Percentiles rank a stretch among this genome's conserved stretches.
Evolutionary conservation across 352 stramenopile species (phyloP).

Genomic region (Phytopythium montanum): DNA sequence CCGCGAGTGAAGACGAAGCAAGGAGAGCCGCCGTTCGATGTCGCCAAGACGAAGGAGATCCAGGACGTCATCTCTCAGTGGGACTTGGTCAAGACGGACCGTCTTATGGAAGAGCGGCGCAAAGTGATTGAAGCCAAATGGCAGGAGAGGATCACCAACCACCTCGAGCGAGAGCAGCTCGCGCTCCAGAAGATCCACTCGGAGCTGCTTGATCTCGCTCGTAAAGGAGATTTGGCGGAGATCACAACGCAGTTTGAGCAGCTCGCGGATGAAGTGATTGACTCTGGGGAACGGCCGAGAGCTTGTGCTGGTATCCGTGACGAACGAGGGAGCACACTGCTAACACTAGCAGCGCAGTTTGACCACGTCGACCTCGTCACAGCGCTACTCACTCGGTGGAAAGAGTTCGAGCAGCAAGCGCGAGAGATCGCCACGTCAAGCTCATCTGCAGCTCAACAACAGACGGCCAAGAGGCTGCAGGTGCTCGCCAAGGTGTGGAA

Average conservation of each 20-base stretch:
- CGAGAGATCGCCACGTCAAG: conserved; percentile 19
- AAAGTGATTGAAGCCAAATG: conserved; percentile 75
- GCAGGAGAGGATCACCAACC: conserved; percentile 81
- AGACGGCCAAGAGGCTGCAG: conserved; percentile 20
- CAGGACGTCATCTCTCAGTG: conserved; percentile 57
- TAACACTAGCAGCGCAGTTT: conserved; percentile 71
- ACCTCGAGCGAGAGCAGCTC: conserved; percentile 82
- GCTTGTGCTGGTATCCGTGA: conserved; percentile 72
- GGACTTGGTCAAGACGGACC: conserved; percentile 69
- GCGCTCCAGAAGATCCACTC: conserved; percentile 80
- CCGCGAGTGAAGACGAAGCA: conserved; percentile 65
- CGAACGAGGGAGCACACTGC: conserved; percentile 70
- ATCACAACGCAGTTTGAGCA: conserved; percentile 63
- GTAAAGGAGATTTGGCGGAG: conserved; percentile 35
- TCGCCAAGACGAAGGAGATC: conserved; percentile 76
- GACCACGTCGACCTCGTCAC: conserved; percentile 56
- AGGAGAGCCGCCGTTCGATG: conserved; percentile 81
- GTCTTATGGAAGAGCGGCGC: conserved; percentile 54
- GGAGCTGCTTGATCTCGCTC: conserved; percentile 58
- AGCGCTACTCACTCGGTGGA: conserved; percentile 67
- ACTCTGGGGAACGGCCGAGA: conserved; percentile 53
- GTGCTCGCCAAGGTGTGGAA: conserved; percentile 51
- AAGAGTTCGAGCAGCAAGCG: conserved; percentile 21
- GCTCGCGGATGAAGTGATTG: conserved; percentile 67
- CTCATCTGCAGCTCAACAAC: conserved; percentile 18